Evolutionary conservation across 495 filamentous ascomycete species (phyloP), one percentile per base, ranked within the genome.

Genomic region (Talaromyces wortmannii): DNA sequence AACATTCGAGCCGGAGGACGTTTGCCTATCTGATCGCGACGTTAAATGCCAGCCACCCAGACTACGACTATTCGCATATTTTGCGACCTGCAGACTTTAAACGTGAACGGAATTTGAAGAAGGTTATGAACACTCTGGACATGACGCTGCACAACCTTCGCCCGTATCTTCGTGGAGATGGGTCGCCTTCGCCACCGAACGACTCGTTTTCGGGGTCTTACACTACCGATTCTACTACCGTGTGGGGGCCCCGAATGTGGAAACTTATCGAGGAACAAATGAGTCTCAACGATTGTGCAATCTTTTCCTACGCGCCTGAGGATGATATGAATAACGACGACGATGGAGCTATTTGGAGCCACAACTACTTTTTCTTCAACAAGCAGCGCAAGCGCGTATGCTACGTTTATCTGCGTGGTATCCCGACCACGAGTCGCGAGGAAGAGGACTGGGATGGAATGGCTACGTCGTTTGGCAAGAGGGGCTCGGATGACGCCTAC

Each of bases 311-410:
- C 70, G 79, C 85, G 29, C 94, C 94, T 0, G 82, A 87, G 17
- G 84, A 88, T 58, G 90, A 96, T 55, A 88, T 90, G 42, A 92
- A 92, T 55, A 89, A 91, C 55, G 91, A 89, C 23, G 94, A 96
- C 56, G 89, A 95, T 61, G 85, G 88, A 49, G 86, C 92, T 5
- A 89, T 97, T 43, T 98, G 95, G 95, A 92, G 89, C 58, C 75
- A 90, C 55, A 89, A 97, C 67, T 96, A 95, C 68, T 95, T 98
- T 76, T 95, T 97, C 70, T 97, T 96, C 80, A 96, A 94, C 76
- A 95, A 92, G 59, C 73, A 82, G 17, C 80, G 83, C 61, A 98
- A 97, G 74, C 82, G 94, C n/a, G 92, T 98, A 17, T 92, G 89
- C 61, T 97, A 97, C 67, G 71, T 98, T 32, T 94, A 96, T 63